phyloP scores from a whole-genome alignment of 768 basidiomycete genomes.

The Trametes coccinea region DNA sequence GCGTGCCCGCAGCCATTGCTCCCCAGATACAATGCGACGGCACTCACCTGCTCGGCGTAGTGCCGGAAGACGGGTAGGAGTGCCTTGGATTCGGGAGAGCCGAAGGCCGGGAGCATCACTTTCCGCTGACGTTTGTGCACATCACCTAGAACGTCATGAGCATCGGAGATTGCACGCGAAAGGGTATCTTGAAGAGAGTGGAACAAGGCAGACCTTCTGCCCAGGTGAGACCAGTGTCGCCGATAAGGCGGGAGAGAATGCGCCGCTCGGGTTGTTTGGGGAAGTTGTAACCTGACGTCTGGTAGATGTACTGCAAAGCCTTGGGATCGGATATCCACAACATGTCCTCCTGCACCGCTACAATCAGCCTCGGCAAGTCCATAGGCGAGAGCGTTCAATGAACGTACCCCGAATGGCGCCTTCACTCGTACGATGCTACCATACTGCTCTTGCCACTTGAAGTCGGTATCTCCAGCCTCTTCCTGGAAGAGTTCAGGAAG shows the following conservation, averaged over 20 bases:
- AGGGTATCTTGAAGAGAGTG: too few species aligned
- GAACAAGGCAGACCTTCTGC: constrained; percentile 43
- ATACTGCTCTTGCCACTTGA: constrained; percentile 50
- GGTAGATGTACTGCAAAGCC: constrained; percentile 57
- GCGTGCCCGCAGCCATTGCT: neutral
- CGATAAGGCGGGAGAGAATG: constrained; percentile 49
- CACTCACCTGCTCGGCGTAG: constrained; percentile 26
- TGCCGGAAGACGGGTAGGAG: constrained; percentile 26
- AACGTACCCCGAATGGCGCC: constrained; percentile 49
- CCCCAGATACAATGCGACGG: neutral
- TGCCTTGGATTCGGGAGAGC: constrained; percentile 43
- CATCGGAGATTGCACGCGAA: too few species aligned
- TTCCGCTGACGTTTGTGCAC: constrained; percentile 35
- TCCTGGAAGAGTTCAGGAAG: constrained; percentile 51
- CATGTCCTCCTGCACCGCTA: constrained; percentile 45
- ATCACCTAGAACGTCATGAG: constrained; percentile 19
- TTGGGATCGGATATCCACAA: constrained; percentile 57
- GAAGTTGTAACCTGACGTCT: constrained; percentile 57
- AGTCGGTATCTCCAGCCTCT: constrained; percentile 51
- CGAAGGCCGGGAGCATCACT: constrained; percentile 39
- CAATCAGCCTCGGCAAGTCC: neutral
- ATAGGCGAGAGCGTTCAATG: neutral
- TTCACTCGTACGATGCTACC: constrained; percentile 54
- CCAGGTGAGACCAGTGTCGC: constrained; percentile 55
- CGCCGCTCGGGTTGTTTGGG: constrained; percentile 52